Evolutionary conservation across 2,329 filamentous ascomycete species (phyloP).

Genomic region (Colletotrichum gloeosporioides): DNA sequence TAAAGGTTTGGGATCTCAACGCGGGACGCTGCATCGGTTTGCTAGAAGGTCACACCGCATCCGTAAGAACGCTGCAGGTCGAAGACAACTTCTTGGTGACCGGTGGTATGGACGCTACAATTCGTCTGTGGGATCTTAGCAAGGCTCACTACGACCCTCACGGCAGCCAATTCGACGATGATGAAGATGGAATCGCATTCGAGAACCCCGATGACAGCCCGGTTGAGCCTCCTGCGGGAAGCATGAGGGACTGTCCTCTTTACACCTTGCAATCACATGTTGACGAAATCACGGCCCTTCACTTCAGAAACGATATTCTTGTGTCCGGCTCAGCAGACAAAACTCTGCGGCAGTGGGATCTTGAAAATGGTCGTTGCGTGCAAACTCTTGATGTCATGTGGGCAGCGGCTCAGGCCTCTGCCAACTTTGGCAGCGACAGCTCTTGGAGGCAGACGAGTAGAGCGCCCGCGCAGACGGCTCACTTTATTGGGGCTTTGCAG

Average conservation of each 20-base stretch:
- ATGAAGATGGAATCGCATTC: conserved; percentile 73
- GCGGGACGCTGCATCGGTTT: conserved; percentile 90
- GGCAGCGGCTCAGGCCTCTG: conserved; percentile 90
- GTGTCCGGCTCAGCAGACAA: conserved; percentile 98
- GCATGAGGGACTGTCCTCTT: conserved; percentile 88
- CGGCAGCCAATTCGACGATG: conserved; percentile 61
- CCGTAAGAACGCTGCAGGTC: conserved; percentile 89
- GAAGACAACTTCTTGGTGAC: conserved; percentile 96
- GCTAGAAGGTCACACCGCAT: conserved; percentile 93
- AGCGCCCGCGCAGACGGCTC: conserved; percentile 70
- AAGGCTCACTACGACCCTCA: conserved; percentile 83
- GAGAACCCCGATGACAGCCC: conserved; percentile 72
- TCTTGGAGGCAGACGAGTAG: conserved; percentile 78
- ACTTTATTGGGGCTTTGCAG: conserved; percentile 94
- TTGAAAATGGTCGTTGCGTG: conserved; percentile 95
- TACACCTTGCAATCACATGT: conserved; percentile 90
- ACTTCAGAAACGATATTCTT: conserved; percentile 87
- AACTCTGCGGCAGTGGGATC: conserved; percentile 95
- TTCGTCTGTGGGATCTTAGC: conserved; percentile 93
- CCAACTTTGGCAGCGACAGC: conserved; percentile 66
- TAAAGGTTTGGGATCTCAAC: conserved; percentile 96
- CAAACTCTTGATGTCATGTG: conserved; percentile 98
- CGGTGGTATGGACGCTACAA: conserved; percentile 92
- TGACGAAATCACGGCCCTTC: conserved; percentile 90
- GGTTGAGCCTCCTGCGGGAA: conserved; percentile 75